Percentiles rank a stretch among this genome's conserved stretches.
These are phyloP conservation scores for Reticulascus tulasneorum DNA, from an alignment of 2,329 filamentous ascomycete genomes.

Conservation along the genomic window DNA sequence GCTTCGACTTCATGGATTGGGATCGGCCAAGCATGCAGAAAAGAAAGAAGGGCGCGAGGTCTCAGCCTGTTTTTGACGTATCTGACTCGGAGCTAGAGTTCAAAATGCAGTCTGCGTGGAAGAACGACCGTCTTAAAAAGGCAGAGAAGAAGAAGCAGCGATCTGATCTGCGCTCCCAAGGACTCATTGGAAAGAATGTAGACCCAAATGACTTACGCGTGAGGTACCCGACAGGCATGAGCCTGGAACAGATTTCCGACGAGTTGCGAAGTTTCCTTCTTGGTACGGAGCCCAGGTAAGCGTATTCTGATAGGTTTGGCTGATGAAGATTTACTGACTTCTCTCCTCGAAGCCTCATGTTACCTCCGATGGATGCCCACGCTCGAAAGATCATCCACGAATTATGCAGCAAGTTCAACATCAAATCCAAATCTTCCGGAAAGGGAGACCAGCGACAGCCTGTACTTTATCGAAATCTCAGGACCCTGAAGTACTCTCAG, in stretches of 20 bases:
- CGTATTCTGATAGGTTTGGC: not conserved
- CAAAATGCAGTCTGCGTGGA: slow-evolving; percentile 55
- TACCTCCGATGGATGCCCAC: slow-evolving; percentile 81
- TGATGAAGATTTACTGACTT: slow-evolving; percentile 7
- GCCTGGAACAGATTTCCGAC: slow-evolving; percentile 62
- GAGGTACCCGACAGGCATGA: slow-evolving; percentile 73
- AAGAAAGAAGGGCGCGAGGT: slow-evolving; percentile 60
- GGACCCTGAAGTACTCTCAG: slow-evolving; percentile 60
- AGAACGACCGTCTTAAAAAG: slow-evolving; percentile 68
- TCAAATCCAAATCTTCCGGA: slow-evolving; percentile 83
- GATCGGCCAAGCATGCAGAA: slow-evolving; percentile 63
- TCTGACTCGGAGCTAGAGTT: slow-evolving; percentile 66
- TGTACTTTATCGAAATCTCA: slow-evolving; percentile 68
- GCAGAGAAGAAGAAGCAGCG: slow-evolving; percentile 65
- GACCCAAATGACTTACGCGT: slow-evolving; percentile 57
- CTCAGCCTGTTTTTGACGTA: slow-evolving; percentile 48
- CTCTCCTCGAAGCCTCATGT: slow-evolving; percentile 52
- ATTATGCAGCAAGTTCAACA: slow-evolving; percentile 66
- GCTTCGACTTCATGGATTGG: slow-evolving; percentile 84
- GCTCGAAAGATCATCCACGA: slow-evolving; percentile 78
- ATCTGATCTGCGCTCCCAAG: slow-evolving; percentile 63
- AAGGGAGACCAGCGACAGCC: slow-evolving; percentile 70
- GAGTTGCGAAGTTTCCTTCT: slow-evolving; percentile 72
- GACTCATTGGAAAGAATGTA: slow-evolving; percentile 57
- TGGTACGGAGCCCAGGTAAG: slow-evolving; percentile 30